Percentiles rank a stretch among this genome's conserved stretches.
Evolutionary conservation across 2,329 filamentous ascomycete species (phyloP).

Genomic region (Colletotrichum eremochloae): DNA sequence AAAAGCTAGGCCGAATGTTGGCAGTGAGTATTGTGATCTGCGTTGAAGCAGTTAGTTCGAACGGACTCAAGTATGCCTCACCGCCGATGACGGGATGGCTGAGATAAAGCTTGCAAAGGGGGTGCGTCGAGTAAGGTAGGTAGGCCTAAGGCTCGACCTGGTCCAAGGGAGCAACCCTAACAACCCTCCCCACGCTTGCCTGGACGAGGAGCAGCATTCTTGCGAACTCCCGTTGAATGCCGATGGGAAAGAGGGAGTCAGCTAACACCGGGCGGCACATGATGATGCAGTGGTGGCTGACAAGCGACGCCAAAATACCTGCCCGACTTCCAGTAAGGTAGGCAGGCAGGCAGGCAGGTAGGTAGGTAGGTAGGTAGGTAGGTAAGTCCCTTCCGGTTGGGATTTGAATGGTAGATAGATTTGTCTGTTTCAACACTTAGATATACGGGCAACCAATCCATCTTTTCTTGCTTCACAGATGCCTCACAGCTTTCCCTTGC

Average conservation of each 20-base stretch:
- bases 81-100: not conserved
- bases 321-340: not conserved
- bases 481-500: too few relatives aligned
- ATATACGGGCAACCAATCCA: not conserved
- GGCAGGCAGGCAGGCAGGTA: too few relatives aligned
- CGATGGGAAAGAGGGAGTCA: not conserved
- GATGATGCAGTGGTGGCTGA: not conserved
- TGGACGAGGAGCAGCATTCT: not conserved
- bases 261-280: not conserved
- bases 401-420: not conserved
- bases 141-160: too few relatives aligned
- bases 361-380: too few relatives aligned
- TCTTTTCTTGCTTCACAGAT: not conserved
- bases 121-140: not conserved
- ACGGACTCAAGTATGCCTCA: not conserved
- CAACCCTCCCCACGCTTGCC: not conserved
- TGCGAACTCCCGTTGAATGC: not conserved
- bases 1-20: not conserved
- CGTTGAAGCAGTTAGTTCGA: not conserved
- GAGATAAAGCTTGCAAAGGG: not conserved
- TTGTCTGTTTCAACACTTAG: not conserved
- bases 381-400: not conserved
- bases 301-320: too few relatives aligned
- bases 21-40: not conserved
- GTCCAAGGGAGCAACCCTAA: not conserved